Conservation (phyloP, 1,139 yeast genomes). For the Nakaseomyces sp. region DNA sequence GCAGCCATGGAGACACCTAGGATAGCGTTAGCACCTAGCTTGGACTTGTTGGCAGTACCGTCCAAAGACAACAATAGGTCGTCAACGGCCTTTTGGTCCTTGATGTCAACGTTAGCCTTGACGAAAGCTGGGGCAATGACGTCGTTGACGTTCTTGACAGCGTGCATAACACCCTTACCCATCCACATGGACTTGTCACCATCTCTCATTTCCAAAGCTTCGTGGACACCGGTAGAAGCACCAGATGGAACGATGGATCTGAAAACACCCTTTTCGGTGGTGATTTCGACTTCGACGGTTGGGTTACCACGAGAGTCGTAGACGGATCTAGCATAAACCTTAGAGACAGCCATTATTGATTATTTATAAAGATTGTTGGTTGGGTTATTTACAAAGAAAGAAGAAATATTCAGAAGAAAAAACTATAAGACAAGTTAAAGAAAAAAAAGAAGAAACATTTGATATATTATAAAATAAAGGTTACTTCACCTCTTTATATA, state of each 20-base stretch:
- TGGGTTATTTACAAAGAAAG: conserved; percentile 6
- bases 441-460: neutral
- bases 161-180: conserved; percentile 92
- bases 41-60: conserved; percentile 90
- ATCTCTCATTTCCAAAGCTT: conserved; percentile 93
- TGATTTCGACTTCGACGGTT: conserved; percentile 88
- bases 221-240: conserved; percentile 92
- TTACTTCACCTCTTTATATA: conserved; percentile 1
- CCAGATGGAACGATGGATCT: conserved; percentile 95
- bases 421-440: conserved; percentile 5
- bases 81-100: conserved; percentile 72
- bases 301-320: conserved; percentile 99
- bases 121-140: conserved; percentile 82
- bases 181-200: conserved; percentile 89
- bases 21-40: conserved; percentile 93
- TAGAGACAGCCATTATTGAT: conserved; percentile 44
- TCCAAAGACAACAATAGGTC: conserved; percentile 69
- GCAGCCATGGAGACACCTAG: conserved; percentile 90
- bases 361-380: conserved; percentile 14
- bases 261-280: conserved; percentile 80
- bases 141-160: conserved; percentile 84
- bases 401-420: too few species aligned
- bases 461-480: neutral
- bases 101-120: conserved; percentile 63
- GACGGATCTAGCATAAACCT: conserved; percentile 82